These are phyloP conservation scores for Monosporascus cannonballus DNA, from an alignment of 2,329 filamentous ascomycete genomes.

Conservation along the genomic window DNA sequence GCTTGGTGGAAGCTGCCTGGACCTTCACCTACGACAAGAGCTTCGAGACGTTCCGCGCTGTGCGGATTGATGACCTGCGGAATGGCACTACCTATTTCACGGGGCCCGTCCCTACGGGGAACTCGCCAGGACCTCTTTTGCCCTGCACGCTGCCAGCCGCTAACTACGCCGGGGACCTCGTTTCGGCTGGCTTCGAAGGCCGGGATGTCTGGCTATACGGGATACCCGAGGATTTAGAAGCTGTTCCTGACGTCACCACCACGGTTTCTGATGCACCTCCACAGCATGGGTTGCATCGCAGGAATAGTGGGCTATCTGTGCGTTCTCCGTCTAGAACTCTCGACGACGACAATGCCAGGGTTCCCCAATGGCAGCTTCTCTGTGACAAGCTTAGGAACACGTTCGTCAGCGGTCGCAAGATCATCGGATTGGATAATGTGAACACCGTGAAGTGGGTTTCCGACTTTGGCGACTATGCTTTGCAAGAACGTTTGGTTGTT, in stretches of 20 bases:
- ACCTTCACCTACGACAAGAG: constrained; percentile 72
- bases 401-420: constrained; percentile 60
- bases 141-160: constrained; percentile 66
- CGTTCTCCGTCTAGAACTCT: constrained; percentile 32
- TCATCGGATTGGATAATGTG: constrained; percentile 60
- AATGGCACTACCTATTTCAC: constrained; percentile 77
- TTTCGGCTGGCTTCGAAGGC: constrained; percentile 66
- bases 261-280: constrained; percentile 21
- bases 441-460: constrained; percentile 68
- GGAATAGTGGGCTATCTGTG: constrained; percentile 35
- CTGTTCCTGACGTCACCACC: constrained; percentile 40
- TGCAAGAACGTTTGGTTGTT: constrained; percentile 57
- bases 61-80: constrained; percentile 66
- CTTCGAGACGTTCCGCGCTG: constrained; percentile 72
- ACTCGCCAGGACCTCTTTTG: constrained; percentile 50
- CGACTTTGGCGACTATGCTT: constrained; percentile 39
- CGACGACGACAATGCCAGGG: constrained; percentile 30
- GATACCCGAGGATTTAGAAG: constrained; percentile 65
- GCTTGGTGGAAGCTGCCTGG: constrained; percentile 63
- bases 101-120: constrained; percentile 52
- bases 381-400: constrained; percentile 65
- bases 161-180: constrained; percentile 63
- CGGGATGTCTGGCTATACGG: constrained; percentile 76
- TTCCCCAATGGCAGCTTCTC: constrained; percentile 63
- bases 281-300: constrained; percentile 26